Conservation (phyloP, 805 yeast species). For the Sugiyamaella qingdaonensis region DNA sequence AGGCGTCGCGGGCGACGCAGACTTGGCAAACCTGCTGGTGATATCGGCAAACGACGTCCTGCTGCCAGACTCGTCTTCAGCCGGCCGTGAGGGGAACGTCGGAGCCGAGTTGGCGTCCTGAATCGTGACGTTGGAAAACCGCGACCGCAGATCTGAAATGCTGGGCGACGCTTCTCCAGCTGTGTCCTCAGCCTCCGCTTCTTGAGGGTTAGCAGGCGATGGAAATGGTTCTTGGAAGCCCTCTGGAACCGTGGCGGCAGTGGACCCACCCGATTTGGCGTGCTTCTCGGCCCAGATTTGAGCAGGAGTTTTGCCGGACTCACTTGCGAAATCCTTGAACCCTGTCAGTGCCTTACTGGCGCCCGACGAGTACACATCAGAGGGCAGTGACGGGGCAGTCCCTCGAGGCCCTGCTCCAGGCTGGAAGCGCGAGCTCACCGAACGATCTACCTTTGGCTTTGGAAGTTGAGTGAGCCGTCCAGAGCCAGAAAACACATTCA, state of each 20-base stretch:
- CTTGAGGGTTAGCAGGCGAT: conserved; percentile 17
- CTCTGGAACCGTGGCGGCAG: conserved; percentile 25
- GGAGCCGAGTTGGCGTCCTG: not conserved
- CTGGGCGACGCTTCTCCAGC: conserved; percentile 19
- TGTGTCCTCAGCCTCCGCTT: conserved; percentile 10
- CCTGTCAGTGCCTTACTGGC: conserved; percentile 19
- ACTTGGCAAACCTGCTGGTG: conserved; percentile 26
- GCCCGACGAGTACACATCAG: conserved; percentile 34
- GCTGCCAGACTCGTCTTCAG: conserved; percentile 17
- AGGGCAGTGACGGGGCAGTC: conserved; percentile 34
- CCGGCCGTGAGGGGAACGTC: not conserved
- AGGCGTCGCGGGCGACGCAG: conserved; percentile 11
- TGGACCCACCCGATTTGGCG: conserved; percentile 44
- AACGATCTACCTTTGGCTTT: conserved; percentile 48
- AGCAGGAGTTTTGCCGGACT: conserved; percentile 86
- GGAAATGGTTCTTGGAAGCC: conserved; percentile 24
- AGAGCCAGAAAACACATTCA: conserved; percentile 35
- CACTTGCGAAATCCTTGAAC: conserved; percentile 57
- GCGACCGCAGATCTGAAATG: conserved; percentile 15
- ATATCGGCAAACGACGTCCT: conserved; percentile 25
- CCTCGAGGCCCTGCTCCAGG: conserved; percentile 28
- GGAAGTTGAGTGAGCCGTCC: conserved; percentile 60
- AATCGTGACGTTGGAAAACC: not conserved
- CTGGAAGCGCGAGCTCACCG: conserved; percentile 27
- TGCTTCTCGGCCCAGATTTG: conserved; percentile 93